Conservation (phyloP, 768 basidiomycete genomes). For the Mycena rebaudengoi region DNA sequence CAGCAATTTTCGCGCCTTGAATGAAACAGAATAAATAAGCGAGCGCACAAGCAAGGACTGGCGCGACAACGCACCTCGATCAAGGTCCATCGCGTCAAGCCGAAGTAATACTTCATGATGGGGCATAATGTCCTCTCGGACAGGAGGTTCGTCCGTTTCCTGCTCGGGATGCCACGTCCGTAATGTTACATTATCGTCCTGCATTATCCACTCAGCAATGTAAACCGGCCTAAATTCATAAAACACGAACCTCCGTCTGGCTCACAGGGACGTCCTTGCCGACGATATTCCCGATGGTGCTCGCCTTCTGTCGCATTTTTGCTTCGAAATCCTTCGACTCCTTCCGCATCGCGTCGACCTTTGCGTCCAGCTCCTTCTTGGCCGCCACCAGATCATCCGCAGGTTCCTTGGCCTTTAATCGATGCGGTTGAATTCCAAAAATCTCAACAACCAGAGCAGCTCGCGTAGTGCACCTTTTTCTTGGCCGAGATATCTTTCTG, state of each 20-base stretch:
- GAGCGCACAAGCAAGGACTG: neutral
- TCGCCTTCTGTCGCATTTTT: conserved; percentile 82
- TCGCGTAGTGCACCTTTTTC: conserved; percentile 82
- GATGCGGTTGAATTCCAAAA: neutral
- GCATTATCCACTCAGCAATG: neutral
- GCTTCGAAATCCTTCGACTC: conserved; percentile 80
- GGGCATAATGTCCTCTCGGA: conserved; percentile 84
- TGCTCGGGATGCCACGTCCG: conserved; percentile 89
- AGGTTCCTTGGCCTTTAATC: conserved; percentile 82
- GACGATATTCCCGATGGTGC: conserved; percentile 91
- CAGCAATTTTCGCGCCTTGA: conserved; percentile 88
- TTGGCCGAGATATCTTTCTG: conserved; percentile 95
- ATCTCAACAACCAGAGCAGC: neutral
- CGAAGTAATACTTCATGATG: conserved; percentile 96
- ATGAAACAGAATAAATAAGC: neutral
- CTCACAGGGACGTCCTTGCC: conserved; percentile 87
- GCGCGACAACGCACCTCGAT: conserved; percentile 87
- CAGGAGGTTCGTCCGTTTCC: conserved; percentile 73
- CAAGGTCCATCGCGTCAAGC: conserved; percentile 95
- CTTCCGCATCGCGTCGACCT: conserved; percentile 79
- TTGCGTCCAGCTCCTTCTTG: conserved; percentile 87
- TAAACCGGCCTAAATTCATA: neutral
- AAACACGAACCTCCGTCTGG: conserved; percentile 76
- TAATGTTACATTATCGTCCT: conserved; percentile 92
- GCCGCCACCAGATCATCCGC: conserved; percentile 87